Evolutionary conservation across 176 grass and related monocot genomes (phyloP), one percentile per base, ranked within the genome.

Genomic region (Oryza rufipogon): DNA sequence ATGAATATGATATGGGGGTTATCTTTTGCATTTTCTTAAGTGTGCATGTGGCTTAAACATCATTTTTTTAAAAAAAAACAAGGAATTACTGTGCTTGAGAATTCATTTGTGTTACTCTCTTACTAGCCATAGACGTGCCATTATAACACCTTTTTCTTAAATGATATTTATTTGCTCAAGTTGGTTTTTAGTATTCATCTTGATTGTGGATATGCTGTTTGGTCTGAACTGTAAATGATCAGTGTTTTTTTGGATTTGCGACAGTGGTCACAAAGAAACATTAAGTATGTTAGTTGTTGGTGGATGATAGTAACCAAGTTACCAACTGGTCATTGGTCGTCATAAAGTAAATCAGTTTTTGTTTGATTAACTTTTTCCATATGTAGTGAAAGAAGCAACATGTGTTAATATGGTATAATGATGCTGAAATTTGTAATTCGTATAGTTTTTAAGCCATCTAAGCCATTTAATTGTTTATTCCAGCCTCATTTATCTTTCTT

Each of bases 381-480:
- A 73, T 80, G 4, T 64, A 46, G 34, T 88, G 46, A 73, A 88
- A 73, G 54, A 68, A 79, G 11, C 23, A 28, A 73, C 56, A 71
- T 61, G 7, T 23, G 58, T 6, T 63, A 63, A 1, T 44, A 41
- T 68, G n/a, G 16, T 41, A 84, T 4, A 60, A 66, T 49, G 48
- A 38, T 70, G 39, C 6, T 85, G 15, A n/a, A 69, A 61, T 30
- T 61, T 81, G 42, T 46, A 73, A 70, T 9, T 77, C 41, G 36
- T 7, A n/a, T 34, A 58, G 5, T 68, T 76, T 75, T 51, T 84
- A 19, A 26, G 41, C 20, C 8, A 25, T 66, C 4, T 67, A 28
- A 73, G 70, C 69, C 60, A 63, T 64, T 63, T 61, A 84, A 75
- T 75, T 20, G 25, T 49, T 9, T 38, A n/a, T 44, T 51, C 17